These are phyloP conservation scores for Fusarium fracticaudum DNA, from an alignment of 2,329 filamentous ascomycete genomes.

Conservation along the genomic window DNA sequence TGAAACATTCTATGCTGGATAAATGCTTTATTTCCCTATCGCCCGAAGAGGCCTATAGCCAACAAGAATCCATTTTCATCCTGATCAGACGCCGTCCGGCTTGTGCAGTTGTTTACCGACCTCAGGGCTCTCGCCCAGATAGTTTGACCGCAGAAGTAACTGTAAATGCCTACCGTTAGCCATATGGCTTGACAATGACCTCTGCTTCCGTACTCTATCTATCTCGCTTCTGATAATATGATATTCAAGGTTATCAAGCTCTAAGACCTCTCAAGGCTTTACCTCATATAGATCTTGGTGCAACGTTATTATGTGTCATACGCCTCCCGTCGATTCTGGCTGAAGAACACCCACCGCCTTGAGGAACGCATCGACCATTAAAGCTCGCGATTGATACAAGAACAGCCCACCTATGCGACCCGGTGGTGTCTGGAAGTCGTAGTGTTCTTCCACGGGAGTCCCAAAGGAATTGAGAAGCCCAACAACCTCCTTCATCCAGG, in stretches of 20 bases:
- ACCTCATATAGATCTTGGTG: not conserved
- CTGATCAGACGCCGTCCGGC: accelerated
- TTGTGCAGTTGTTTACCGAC: not conserved
- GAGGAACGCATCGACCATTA: not conserved
- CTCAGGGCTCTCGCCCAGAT: not conserved
- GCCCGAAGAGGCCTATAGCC: accelerated
- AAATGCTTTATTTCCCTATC: accelerated
- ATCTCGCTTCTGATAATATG: no score
- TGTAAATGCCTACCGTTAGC: accelerated
- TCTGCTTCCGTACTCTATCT: not conserved
- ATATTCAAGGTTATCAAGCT: not conserved
- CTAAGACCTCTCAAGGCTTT: no score
- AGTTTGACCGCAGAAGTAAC: not conserved
- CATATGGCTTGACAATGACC: not conserved
- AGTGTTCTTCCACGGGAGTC: not conserved
- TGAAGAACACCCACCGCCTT: not conserved
- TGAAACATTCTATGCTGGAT: accelerated
- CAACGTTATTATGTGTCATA: not conserved
- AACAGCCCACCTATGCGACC: not conserved
- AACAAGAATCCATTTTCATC: accelerated
- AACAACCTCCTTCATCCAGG: not conserved
- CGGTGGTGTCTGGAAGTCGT: not conserved
- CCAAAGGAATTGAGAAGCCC: not conserved
- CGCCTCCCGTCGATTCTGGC: not conserved
- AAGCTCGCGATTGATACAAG: not conserved